These are phyloP conservation scores for Gentiana dahurica DNA, from an alignment of 257 asterid species.

Conservation along the genomic window DNA sequence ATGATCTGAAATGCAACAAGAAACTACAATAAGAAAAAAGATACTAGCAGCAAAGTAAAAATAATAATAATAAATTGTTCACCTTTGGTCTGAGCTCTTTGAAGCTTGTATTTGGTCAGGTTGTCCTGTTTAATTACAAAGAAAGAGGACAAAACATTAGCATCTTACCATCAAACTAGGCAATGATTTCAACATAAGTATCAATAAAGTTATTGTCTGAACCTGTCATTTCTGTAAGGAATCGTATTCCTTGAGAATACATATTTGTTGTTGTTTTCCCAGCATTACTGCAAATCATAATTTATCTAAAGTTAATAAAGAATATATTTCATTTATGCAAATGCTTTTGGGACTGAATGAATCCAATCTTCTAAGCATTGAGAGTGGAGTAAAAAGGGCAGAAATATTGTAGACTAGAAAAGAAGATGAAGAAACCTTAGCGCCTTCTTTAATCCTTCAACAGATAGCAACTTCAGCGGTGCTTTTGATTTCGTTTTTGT, in stretches of 20 bases:
- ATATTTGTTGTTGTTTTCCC: slow-evolving; percentile 71
- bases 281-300: slow-evolving; percentile 46
- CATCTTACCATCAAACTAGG: slow-evolving; percentile 5
- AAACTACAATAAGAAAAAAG: neutral
- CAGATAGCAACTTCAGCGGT: slow-evolving; percentile 72
- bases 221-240: slow-evolving; percentile 78
- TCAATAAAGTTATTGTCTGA: neutral
- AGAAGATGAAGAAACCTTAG: slow-evolving; percentile 43
- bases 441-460: slow-evolving; percentile 72
- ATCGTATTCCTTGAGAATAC: slow-evolving; percentile 83
- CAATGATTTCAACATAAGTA: slow-evolving; percentile 1
- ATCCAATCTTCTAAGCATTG: neutral
- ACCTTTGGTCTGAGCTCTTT: slow-evolving; percentile 40
- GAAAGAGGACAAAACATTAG: neutral
- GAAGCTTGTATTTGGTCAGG: slow-evolving; percentile 23
- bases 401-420: neutral
- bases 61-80: neutral
- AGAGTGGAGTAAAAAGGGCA: neutral
- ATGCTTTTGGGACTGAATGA: neutral
- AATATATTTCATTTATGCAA: slow-evolving; percentile 1
- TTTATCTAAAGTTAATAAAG: neutral
- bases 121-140: slow-evolving; percentile 25
- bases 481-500: slow-evolving; percentile 33
- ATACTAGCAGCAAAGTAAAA: neutral
- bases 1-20: slow-evolving; percentile 12